A percentile compares a stretch with the other conserved stretches of the same genome.
Conservation (phyloP, 2,329 filamentous ascomycete species). For the Rhinocladiella mackenziei region DNA sequence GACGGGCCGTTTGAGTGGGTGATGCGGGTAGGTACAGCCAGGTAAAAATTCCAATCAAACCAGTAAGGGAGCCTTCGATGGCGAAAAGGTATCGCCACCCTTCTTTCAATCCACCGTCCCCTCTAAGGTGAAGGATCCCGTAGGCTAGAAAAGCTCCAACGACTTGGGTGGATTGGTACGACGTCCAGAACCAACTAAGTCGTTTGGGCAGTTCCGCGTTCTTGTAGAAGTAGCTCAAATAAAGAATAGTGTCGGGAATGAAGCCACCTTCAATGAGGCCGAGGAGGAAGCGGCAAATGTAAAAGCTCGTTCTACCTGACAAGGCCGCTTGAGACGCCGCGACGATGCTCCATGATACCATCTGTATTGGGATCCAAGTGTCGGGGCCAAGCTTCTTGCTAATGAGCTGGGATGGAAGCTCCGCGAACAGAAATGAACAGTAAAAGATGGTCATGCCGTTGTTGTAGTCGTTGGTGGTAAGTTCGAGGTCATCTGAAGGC, state of each 20-base stretch:
- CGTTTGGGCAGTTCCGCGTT: slow-evolving; percentile 64
- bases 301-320: slow-evolving; percentile 39
- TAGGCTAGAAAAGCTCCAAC: slow-evolving; percentile 28
- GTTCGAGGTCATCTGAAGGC: slow-evolving; percentile 26
- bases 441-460: slow-evolving; percentile 55
- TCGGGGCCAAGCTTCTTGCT: slow-evolving; percentile 54
- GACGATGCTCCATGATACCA: slow-evolving; percentile 51
- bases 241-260: slow-evolving; percentile 41
- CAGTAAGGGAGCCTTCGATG: slow-evolving; percentile 43
- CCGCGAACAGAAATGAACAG: slow-evolving; percentile 50
- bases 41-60: slow-evolving; percentile 53
- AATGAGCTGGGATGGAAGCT: slow-evolving; percentile 57
- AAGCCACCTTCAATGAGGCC: slow-evolving; percentile 52
- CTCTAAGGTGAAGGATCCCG: slow-evolving; percentile 36
- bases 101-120: slow-evolving; percentile 42
- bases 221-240: slow-evolving; percentile 64
- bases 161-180: slow-evolving; percentile 42
- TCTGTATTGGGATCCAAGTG: slow-evolving; percentile 53
- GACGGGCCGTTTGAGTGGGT: slow-evolving; percentile 58
- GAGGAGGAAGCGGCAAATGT: slow-evolving; percentile 41
- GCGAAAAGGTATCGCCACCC: slow-evolving; percentile 42
- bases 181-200: slow-evolving; percentile 67
- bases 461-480: slow-evolving; percentile 48
- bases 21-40: slow-evolving; percentile 60
- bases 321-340: slow-evolving; percentile 45